Base-by-base conservation (phyloP, 2,329 filamentous ascomycete species). In the Septoria linicola region DNA sequence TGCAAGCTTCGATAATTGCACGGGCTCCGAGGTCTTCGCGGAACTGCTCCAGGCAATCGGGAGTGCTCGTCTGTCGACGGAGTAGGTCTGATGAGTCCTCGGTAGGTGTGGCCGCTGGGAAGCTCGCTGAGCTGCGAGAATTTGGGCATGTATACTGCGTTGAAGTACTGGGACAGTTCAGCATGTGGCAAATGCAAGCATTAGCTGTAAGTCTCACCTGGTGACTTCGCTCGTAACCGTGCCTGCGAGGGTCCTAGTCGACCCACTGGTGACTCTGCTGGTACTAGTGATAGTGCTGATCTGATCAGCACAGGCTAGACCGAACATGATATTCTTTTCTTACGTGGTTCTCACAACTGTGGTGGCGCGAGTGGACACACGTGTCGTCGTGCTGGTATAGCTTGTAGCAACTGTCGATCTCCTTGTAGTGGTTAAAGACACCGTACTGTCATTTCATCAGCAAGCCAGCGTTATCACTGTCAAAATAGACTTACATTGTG, bases 141-240 rank as follows among this genome's bases (percentile, higher is more conserved):
- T 48, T 40, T 11, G 44, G 44, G 14, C 44, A 48, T 20, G 44
- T 48, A n/a, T 48, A 48, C 19, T 40, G 44, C n/a, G 25, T 31
- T 16, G 21, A 30, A 13, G 44, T 48, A n/a, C 44, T 48, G 19
- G 13, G 17, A 14, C n/a, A 13, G 23, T 48, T 27, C 10, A 27
- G 23, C 10, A 27, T 39, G 34, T 16, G 4, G 7, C 11, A 31
- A 27, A 2, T 40, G 11, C 25, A 17, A 11, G 27, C 21, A 14
- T 17, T 13, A 5, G 14, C 6, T 17, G 8, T 17, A 10, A 10
- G n/a, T 1, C 6, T 21, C 31, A 48, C 44, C 44, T 40, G 35
- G 39, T 14, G 25, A 48, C 27, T 13, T 21, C 23, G 8, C n/a
- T 39, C 10, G 44, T 48, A 16, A 40, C 35, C 5, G 36, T 25